A percentile compares a stretch with the other conserved stretches of the same genome.
Conservation (phyloP, 306 rosid genomes). For the Herpetospermum pedunculosum region DNA sequence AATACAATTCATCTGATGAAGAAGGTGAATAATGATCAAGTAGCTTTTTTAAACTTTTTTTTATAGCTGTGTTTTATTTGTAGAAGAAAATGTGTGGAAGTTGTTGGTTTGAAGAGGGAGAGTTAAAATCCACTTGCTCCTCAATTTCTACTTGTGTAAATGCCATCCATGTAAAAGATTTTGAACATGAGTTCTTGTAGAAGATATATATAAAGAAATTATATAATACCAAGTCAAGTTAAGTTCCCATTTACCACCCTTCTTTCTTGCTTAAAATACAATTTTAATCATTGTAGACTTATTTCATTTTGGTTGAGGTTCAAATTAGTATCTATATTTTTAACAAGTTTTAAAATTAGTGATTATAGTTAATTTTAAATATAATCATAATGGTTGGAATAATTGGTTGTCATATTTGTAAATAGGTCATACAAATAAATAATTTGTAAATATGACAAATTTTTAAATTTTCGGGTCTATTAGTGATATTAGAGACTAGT, state of each 20-base stretch:
- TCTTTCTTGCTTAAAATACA: no score
- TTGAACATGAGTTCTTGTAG: slow-evolving; percentile 31
- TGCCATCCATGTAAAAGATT: slow-evolving; percentile 60
- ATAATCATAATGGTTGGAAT: no score
- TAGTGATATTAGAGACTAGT: no score
- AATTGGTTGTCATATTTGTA: no score
- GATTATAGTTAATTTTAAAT: no score
- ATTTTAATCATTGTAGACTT: no score
- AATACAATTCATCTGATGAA: slow-evolving; percentile 41
- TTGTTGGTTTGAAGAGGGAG: slow-evolving; percentile 27
- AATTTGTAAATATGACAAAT: no score
- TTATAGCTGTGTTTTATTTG: slow-evolving; percentile 21
- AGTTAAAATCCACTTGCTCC: neutral
- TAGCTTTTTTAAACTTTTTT: neutral
- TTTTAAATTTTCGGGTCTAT: no score
- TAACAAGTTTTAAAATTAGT: no score
- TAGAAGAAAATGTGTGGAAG: slow-evolving; percentile 32
- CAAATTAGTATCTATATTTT: no score
- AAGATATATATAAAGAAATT: slow-evolving; percentile 32
- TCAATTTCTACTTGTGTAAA: slow-evolving; percentile 35
- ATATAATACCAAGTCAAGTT: neutral
- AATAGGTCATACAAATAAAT: no score
- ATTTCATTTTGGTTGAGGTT: no score
- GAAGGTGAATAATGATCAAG: slow-evolving; percentile 17
- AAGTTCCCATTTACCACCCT: neutral